These are phyloP conservation scores for Populus deltoides DNA, from an alignment of 345 rosid species.

Conservation along the genomic window DNA sequence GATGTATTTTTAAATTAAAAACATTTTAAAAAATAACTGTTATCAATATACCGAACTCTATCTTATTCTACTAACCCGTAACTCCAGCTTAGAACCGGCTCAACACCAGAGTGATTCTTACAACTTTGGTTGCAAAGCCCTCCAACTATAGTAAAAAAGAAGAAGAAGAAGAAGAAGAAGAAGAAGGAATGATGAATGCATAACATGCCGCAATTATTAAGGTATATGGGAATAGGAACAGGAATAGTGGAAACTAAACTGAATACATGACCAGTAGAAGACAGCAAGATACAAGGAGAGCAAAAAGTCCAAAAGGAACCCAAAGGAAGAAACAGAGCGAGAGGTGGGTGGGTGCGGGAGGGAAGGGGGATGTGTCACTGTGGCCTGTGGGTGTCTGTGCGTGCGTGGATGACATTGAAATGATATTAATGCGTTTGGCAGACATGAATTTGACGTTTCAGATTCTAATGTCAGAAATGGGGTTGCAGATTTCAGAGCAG, in stretches of 20 bases:
- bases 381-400: neutral
- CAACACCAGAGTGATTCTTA: too few species aligned
- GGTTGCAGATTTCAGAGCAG: neutral
- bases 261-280: neutral
- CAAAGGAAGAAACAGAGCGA: neutral
- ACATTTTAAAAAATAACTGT: too few species aligned
- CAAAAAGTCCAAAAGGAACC: neutral
- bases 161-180: neutral
- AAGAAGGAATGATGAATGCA: neutral
- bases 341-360: neutral
- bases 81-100: too few species aligned
- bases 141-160: neutral
- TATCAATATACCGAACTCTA: too few species aligned
- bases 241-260: neutral
- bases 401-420: conserved; percentile 23
- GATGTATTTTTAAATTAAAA: too few species aligned
- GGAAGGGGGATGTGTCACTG: neutral
- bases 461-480: conserved; percentile 59
- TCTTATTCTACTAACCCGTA: too few species aligned
- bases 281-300: neutral
- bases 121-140: too few species aligned
- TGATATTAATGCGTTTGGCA: conserved; percentile 29
- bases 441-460: conserved; percentile 63
- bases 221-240: neutral
- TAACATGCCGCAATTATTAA: neutral